Conservation (phyloP, 345 rosid genomes). For the Moricandia arvensis region DNA sequence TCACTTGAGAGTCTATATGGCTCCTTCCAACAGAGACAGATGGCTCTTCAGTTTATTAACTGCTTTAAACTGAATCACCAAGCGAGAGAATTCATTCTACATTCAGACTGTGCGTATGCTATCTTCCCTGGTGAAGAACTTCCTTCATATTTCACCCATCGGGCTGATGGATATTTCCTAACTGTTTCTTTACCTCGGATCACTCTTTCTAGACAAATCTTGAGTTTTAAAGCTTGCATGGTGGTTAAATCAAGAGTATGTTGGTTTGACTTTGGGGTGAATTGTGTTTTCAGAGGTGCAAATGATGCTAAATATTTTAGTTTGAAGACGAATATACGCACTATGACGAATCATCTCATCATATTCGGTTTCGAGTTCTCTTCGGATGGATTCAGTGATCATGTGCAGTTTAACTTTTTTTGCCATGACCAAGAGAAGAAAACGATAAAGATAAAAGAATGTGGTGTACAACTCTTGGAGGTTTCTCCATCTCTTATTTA, state of each 20-base stretch:
- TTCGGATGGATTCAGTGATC: neutral
- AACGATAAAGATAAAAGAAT: neutral
- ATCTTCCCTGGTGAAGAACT: neutral
- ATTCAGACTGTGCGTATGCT: neutral
- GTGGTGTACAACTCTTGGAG: slow-evolving; percentile 1
- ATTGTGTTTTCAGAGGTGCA: neutral
- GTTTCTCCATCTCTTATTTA: no score
- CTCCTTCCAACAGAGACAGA: neutral
- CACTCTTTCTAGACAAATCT: neutral
- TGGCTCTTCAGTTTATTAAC: slow-evolving; percentile 1
- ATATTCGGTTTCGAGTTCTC: neutral
- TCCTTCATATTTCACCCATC: neutral
- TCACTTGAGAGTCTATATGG: neutral
- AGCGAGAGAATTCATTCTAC: neutral
- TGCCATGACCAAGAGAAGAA: neutral
- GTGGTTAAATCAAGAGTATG: neutral
- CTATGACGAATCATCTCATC: neutral
- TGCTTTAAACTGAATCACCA: neutral
- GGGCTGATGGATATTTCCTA: neutral
- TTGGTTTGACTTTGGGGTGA: neutral
- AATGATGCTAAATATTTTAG: neutral
- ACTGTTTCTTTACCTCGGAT: neutral
- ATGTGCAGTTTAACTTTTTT: neutral
- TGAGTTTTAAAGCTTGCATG: neutral
- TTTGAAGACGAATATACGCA: neutral